Evolutionary conservation across 2,329 filamentous ascomycete genomes (phyloP), one percentile per base, ranked within the genome.

Genomic region (Trichoderma sp.): DNA sequence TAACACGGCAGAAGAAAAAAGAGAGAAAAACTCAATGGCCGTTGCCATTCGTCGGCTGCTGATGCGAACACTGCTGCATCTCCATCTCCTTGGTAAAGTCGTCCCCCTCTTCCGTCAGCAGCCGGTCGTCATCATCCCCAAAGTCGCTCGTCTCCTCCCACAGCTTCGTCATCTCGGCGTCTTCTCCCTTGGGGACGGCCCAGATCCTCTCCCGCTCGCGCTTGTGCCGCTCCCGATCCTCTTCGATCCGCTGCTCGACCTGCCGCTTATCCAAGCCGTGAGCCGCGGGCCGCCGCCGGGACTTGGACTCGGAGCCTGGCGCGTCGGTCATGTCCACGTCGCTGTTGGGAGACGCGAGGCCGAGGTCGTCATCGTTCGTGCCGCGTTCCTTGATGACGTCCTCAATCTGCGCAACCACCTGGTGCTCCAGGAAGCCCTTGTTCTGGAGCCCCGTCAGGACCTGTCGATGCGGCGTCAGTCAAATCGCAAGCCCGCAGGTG

Each of bases 201-300:
- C 96, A 99, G 68, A 97, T 96, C 71, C 89, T 93, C 79, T 99
- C 95, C 24, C 95, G 82, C 72, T 94, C 81, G 50, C 94, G 82
- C 82, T 99, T 99, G 77, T 99, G 96, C 50, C 95, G 83, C 77
- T 99, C 95, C 3, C 95, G 83, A 77, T 99, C 95, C 78, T 99
- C 96, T 72, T 99, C 96, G 68, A 99, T 97, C 47, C 95, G 84
- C 80, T 98, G 93, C 78, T 98, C 93, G 61, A 97, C 91, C 78
- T 97, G 91, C 64, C 90, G 85, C 78, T 94, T 95, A 73, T 97
- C 92, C 59, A 95, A 76, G 17, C 79, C 76, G 30, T 78, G 77
- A 5, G 75, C 72, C 65, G 68, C 74, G 52, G 69, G 72, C 66
- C 71, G 74, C 66, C 71, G 77, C 12, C 72, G 71, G 17, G 74